These are phyloP conservation scores for Leishmania turanica DNA, from an alignment of 208 protist species.

Conservation along the genomic window DNA sequence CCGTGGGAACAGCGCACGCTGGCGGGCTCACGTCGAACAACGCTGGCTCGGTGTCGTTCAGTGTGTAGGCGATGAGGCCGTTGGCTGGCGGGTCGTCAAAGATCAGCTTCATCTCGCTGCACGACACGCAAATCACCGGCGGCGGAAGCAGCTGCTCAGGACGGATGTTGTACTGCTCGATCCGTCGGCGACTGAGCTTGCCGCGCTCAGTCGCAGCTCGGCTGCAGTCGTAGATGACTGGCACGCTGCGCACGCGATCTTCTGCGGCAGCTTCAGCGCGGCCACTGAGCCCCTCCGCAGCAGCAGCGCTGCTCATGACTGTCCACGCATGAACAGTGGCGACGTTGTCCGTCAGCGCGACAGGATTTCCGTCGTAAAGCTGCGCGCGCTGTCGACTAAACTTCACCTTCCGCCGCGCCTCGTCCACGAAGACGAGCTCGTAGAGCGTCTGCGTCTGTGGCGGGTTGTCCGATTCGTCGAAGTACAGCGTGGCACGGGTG, in stretches of 20 bases:
- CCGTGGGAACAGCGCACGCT: slow-evolving; percentile 38
- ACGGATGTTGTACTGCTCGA: slow-evolving; percentile 29
- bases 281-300: not conserved
- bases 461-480: slow-evolving; percentile 72
- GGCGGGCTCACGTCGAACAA: slow-evolving; percentile 56
- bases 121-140: slow-evolving; percentile 75
- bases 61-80: slow-evolving; percentile 74
- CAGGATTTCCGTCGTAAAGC: slow-evolving; percentile 54
- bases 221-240: slow-evolving; percentile 76
- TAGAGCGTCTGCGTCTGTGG: slow-evolving; percentile 59
- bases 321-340: slow-evolving; percentile 83
- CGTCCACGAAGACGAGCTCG: slow-evolving; percentile 66
- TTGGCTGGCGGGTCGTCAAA: slow-evolving; percentile 79
- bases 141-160: slow-evolving; percentile 52
- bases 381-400: slow-evolving; percentile 44
- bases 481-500: slow-evolving; percentile 65
- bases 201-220: slow-evolving; percentile 35
- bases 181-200: slow-evolving; percentile 34
- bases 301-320: slow-evolving; percentile 24
- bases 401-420: slow-evolving; percentile 59
- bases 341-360: slow-evolving; percentile 61
- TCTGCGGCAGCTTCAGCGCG: slow-evolving; percentile 5
- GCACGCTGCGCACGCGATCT: slow-evolving; percentile 53
- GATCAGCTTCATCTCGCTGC: slow-evolving; percentile 64
- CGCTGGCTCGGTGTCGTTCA: slow-evolving; percentile 72